phyloP scores from a whole-genome alignment of 1,284 basidiomycete species.

The Somion occarium region DNA sequence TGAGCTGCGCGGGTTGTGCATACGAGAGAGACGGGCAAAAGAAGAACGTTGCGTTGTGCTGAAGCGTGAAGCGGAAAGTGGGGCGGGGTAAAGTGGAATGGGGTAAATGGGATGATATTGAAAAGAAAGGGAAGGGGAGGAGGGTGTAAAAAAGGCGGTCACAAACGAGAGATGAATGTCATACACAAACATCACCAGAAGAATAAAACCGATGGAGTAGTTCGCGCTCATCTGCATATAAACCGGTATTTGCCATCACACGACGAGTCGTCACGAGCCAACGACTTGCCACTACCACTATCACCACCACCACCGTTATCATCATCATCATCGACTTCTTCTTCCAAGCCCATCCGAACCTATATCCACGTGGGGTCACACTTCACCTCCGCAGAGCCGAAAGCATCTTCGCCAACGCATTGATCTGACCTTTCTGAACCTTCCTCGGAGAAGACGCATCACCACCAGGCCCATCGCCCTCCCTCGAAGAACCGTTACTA shows the following conservation, averaged over 20 bases:
- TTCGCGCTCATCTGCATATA: too few species aligned
- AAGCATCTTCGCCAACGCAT: conserved; percentile 78
- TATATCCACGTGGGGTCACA: too few species aligned
- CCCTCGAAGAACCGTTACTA: too few species aligned
- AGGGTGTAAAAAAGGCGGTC: background rate
- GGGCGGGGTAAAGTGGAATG: conserved; percentile 1
- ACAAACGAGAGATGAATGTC: background rate
- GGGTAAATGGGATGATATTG: conserved; percentile 5
- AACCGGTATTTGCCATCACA: too few species aligned
- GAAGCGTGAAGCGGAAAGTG: conserved; percentile 3
- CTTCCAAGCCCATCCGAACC: too few species aligned
- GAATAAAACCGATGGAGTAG: too few species aligned
- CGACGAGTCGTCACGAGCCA: too few species aligned
- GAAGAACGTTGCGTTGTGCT: background rate
- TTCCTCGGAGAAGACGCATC: conserved; percentile 50
- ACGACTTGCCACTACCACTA: too few species aligned
- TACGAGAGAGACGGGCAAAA: background rate
- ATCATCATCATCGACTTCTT: too few species aligned
- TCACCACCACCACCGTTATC: too few species aligned
- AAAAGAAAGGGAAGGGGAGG: conserved; percentile 2
- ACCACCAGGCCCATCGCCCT: conserved; percentile 26
- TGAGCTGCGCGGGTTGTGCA: background rate
- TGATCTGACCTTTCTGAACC: conserved; percentile 81
- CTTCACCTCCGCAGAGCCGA: conserved; percentile 65
- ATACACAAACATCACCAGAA: background rate